Evolutionary conservation across 768 basidiomycete genomes (phyloP).

Genomic region (Neoboletus magnificus): DNA sequence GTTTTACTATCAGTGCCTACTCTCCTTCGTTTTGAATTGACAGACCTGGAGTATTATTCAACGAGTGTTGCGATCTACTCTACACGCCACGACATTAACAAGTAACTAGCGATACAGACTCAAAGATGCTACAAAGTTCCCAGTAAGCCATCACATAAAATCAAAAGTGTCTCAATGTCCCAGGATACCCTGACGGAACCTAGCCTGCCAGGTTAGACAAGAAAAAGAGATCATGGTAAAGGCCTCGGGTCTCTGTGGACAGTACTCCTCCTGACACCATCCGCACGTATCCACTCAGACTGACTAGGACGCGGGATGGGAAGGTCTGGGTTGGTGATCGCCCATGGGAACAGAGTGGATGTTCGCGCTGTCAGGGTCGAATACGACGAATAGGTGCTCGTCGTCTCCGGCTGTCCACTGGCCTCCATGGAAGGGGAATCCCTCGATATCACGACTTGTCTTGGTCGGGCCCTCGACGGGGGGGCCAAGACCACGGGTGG

Average conservation of each 20-base stretch:
- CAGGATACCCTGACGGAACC: not conserved
- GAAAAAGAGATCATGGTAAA: constrained; percentile 12
- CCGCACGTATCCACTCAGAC: constrained; percentile 54
- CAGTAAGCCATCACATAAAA: not conserved
- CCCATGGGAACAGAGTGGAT: constrained; percentile 37
- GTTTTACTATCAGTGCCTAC: constrained; percentile 1
- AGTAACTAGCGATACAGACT: constrained; percentile 14
- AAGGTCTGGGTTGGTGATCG: constrained; percentile 45
- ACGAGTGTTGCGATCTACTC: not conserved
- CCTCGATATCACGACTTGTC: constrained; percentile 13
- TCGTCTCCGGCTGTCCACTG: constrained; percentile 29
- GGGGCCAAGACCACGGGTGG: constrained; percentile 25
- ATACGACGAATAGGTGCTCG: constrained; percentile 14
- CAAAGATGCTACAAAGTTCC: not conserved
- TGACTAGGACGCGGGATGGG: constrained; percentile 53
- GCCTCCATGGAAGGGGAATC: constrained; percentile 35
- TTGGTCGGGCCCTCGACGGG: constrained; percentile 32
- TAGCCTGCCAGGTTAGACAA: constrained; percentile 2
- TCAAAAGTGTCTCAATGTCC: not conserved
- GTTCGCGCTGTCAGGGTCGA: constrained; percentile 15
- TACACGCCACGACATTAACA: not conserved
- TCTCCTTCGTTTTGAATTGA: constrained; percentile 11
- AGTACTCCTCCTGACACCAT: constrained; percentile 29
- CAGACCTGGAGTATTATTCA: constrained; percentile 5
- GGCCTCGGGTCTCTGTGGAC: constrained; percentile 17